Percentiles rank a stretch among this genome's conserved stretches.
Evolutionary conservation across 306 rosid species (phyloP).

Genomic region (Crataegus laevigata): DNA sequence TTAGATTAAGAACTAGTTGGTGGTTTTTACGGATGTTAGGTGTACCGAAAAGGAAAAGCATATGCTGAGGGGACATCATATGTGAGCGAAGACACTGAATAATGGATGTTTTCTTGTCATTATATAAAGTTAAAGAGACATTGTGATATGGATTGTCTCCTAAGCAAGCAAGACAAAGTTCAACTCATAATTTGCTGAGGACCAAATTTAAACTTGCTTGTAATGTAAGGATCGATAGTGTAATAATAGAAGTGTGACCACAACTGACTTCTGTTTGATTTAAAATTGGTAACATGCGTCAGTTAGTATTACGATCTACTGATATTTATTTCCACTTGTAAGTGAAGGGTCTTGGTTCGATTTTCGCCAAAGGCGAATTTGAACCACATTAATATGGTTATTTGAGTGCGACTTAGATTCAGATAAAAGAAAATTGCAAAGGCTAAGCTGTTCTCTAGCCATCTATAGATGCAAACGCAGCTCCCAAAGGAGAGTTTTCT

Average conservation of each 20-base stretch:
- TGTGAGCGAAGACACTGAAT: not conserved
- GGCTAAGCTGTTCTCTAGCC: too few relatives aligned
- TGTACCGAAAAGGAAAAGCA: not conserved
- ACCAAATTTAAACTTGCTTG: not conserved
- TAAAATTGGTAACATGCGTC: too few relatives aligned
- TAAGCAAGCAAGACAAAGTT: not conserved
- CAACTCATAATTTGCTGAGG: not conserved
- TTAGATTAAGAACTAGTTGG: not conserved
- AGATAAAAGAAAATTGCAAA: too few relatives aligned
- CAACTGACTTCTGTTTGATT: not conserved
- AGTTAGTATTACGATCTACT: fast-evolving
- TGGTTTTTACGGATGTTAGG: not conserved
- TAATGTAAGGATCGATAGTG: not conserved
- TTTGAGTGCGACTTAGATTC: too few relatives aligned
- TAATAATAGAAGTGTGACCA: not conserved
- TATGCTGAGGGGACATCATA: not conserved
- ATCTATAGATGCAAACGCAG: too few relatives aligned
- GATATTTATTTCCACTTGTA: fast-evolving
- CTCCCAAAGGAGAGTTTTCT: too few relatives aligned
- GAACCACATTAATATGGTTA: too few relatives aligned
- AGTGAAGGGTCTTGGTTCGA: too few relatives aligned
- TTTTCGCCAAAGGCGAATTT: fast-evolving
- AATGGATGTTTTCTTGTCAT: not conserved
- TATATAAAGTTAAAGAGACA: not conserved
- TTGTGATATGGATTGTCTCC: not conserved